Base-by-base conservation (phyloP, 306 rosid genomes). In the Cucurbita ficifolia region DNA sequence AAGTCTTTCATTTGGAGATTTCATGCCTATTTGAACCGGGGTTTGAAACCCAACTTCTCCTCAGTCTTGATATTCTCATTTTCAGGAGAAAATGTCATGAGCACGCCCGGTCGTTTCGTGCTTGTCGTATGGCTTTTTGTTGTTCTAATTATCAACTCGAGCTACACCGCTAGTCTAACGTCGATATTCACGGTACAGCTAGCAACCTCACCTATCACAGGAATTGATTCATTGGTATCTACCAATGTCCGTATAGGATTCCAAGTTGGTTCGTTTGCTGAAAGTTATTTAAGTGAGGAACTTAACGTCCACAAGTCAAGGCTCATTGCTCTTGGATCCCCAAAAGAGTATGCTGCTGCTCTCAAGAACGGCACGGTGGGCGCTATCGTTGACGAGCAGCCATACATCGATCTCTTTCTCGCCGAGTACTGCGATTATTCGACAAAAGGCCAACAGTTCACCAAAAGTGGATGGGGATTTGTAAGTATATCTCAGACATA, bases 381-480 rank as follows among this genome's bases (percentile, higher is more conserved):
- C 24, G 89, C 89, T 48, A 84, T 83, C 51, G 84, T 86, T 36
- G 89, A 86, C 38, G 87, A 86, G 67, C 21, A 52, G 55, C 80
- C 89, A 13, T 86, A 81, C 48, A 18, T 81, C 7, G 89, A 83
- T 17, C 85, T 83, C 80, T 86, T 86, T 85, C 84, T 83, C 40
- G 73, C 89, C 7, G 80, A 79, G 3, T 57, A 83, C 49, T 86
- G 89, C 82, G 56, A 45, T 72, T 81, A 79, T 64, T 75, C 79
- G 12, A 68, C 81, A 10, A 54, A 79, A 58, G 87, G 89, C 50
- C 77, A 62, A 40, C 79, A 57, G 11, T 86, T 86, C 82, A 86
- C 89, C 60, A 83, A 75, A 81, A 79, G 84, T 69, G 87, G 85
- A 4, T 83, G 85, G 89, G 89, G 89, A 77, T 86, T 86, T 76